A percentile compares a stretch with the other conserved stretches of the same genome.
phyloP scores from a whole-genome alignment of 371 early-diverging fungal genomes.

The Lichtheimia hyalospora region DNA sequence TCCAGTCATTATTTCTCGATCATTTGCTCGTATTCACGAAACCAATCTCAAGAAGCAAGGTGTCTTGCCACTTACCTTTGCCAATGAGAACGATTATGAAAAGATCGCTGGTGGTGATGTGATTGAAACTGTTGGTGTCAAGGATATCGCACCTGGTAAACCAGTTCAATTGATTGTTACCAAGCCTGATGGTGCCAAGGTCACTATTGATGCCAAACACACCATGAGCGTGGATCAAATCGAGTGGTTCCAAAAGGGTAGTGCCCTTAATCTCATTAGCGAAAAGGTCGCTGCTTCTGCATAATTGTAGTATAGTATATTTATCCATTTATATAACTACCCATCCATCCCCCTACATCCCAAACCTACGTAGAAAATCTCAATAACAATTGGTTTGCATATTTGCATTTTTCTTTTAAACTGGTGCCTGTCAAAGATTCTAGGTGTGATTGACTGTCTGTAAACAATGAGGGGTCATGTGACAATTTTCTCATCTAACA shows the following conservation, averaged over 20 bases:
- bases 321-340: neutral
- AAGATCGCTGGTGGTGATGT: conserved; percentile 76
- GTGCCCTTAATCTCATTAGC: conserved; percentile 79
- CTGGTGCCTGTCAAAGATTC: too few species aligned
- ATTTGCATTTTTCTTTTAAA: too few species aligned
- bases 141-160: conserved; percentile 60
- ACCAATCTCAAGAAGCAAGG: conserved; percentile 99
- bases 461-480: too few species aligned
- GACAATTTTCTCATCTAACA: too few species aligned
- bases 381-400: too few species aligned
- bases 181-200: conserved; percentile 57
- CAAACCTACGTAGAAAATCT: too few species aligned
- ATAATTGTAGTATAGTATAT: neutral
- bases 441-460: too few species aligned
- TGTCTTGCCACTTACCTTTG: conserved; percentile 91
- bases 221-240: conserved; percentile 94
- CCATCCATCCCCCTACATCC: too few species aligned
- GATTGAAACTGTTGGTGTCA: conserved; percentile 80
- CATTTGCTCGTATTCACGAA: conserved; percentile 98
- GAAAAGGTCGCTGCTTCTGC: conserved; percentile 22
- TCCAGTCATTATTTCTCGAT: conserved; percentile 83
- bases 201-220: conserved; percentile 71
- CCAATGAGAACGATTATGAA: conserved; percentile 80
- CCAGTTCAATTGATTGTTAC: conserved; percentile 55
- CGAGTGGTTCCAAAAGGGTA: conserved; percentile 92